Percentiles rank a stretch among this genome's conserved stretches.
Conservation (phyloP, 176 grass and related monocot species). For the Oropetium thomaeum region DNA sequence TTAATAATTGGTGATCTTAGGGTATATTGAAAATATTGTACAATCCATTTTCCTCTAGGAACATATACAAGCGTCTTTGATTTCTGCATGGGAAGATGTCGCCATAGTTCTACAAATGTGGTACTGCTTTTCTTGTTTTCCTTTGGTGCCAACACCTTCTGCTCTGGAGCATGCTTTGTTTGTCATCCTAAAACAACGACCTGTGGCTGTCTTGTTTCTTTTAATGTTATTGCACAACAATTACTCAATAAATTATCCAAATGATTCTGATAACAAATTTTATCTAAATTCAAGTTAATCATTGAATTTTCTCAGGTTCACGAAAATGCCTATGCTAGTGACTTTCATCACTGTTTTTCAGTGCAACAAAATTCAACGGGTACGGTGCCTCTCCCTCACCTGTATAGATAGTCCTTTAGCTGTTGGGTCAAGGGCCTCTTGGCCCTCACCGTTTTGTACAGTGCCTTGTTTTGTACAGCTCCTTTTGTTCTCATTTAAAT, state of each 20-base stretch:
- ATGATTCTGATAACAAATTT: not conserved
- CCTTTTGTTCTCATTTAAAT: no score
- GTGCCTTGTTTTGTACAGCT: no score
- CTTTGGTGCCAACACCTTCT: not conserved
- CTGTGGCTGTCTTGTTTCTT: not conserved
- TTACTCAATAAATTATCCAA: not conserved
- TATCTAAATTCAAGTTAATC: conserved; percentile 9
- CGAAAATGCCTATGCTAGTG: conserved; percentile 89
- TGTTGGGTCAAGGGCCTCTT: no score
- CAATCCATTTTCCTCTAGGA: conserved; percentile 42
- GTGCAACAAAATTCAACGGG: conserved; percentile 68
- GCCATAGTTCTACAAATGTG: conserved; percentile 89
- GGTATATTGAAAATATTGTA: conserved; percentile 19
- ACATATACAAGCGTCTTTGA: conserved; percentile 68
- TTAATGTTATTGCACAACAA: conserved; percentile 5
- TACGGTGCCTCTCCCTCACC: no score
- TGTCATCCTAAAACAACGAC: conserved; percentile 3
- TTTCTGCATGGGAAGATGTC: conserved; percentile 89
- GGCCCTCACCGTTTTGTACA: no score
- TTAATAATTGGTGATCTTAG: not conserved
- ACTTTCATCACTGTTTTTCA: conserved; percentile 92
- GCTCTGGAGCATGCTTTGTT: not conserved
- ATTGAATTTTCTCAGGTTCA: conserved; percentile 65
- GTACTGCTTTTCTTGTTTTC: conserved; percentile 28
- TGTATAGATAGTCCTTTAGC: no score